Evolutionary conservation across 163 green algal species (phyloP), one percentile per base, ranked within the genome.

Genomic region (Smithsoniella earleae): DNA sequence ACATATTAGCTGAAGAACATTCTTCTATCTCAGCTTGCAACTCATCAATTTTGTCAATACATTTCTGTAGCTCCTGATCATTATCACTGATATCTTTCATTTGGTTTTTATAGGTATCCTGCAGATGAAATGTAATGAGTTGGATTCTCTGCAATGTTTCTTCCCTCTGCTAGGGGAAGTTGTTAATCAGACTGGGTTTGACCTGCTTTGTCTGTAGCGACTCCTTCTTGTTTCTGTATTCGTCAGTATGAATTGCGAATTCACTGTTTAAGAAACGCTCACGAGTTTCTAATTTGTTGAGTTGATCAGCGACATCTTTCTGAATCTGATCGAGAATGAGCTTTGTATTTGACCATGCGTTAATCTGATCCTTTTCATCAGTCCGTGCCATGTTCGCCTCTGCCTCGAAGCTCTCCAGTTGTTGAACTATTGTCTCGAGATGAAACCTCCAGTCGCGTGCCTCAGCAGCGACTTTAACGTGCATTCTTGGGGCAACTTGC

Each of bases 241-340:
- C 58, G 28, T 69, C 58, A 45, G 58, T 69, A 18, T 31, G 20
- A 20, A 33, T n/a, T 28, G 58, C 25, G 25, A 69, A 69, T 13
- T 69, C 58, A 69, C 43, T 69, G 58, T 69, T 69, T 16, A 69
- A 13, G 34, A 69, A 69, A 25, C 25, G 10, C 34, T 69, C 58
- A 16, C 58, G 58, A 69, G 2, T 69, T 33, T 69, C 58, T 20
- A 69, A n/a, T 13, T 69, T 69, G 58, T 34, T 69, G 6, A 69
- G 58, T 31, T 69, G 58, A 8, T 69, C 58, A 3, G 40, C 13
- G 16, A 69, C 58, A 38, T 69, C 1, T 20, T 34, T 34, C 25
- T 69, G 58, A 5, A 69, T 16, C 31, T 69, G 58, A 13, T 33
- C 43, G 27, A 69, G 27, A 16, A 4, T 0, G 5, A 8, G 8